Conservation (phyloP, 805 yeast species). For the Komagataella mondaviorum region DNA sequence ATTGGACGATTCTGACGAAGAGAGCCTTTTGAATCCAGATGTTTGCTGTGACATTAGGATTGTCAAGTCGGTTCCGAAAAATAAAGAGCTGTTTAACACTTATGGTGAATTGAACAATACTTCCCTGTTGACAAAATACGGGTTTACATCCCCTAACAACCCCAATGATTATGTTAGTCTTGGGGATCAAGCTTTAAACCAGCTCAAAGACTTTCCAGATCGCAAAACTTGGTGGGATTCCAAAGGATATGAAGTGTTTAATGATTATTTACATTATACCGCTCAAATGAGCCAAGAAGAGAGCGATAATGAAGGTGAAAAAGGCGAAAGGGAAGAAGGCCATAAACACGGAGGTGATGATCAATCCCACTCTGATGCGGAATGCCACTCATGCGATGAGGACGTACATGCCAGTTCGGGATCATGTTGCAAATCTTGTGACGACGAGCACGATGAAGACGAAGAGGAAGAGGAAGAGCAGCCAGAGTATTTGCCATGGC, state of each 20-base stretch:
- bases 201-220: conserved; percentile 17
- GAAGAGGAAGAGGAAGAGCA: conserved; percentile 15
- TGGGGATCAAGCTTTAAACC: conserved; percentile 31
- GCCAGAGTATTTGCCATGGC: conserved; percentile 19
- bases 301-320: conserved; percentile 6
- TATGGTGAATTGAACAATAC: conserved; percentile 68
- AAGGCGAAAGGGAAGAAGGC: conserved; percentile 8
- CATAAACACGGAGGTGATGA: not conserved
- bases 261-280: conserved; percentile 5
- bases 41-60: conserved; percentile 64
- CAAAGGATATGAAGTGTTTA: conserved; percentile 24
- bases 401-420: not conserved
- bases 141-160: conserved; percentile 50
- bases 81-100: conserved; percentile 64
- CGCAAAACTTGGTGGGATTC: conserved; percentile 35
- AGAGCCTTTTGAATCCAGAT: conserved; percentile 24
- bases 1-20: conserved; percentile 10
- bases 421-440: not conserved
- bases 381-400: not conserved
- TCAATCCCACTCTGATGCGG: not conserved
- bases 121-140: conserved; percentile 60
- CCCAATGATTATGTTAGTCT: conserved; percentile 43
- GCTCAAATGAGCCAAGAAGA: conserved; percentile 6
- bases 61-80: conserved; percentile 24
- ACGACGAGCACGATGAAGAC: conserved; percentile 9